Evolutionary conservation across 2,329 filamentous ascomycete genomes (phyloP), one percentile per base, ranked within the genome.

Genomic region (Talaromyces sp.): DNA sequence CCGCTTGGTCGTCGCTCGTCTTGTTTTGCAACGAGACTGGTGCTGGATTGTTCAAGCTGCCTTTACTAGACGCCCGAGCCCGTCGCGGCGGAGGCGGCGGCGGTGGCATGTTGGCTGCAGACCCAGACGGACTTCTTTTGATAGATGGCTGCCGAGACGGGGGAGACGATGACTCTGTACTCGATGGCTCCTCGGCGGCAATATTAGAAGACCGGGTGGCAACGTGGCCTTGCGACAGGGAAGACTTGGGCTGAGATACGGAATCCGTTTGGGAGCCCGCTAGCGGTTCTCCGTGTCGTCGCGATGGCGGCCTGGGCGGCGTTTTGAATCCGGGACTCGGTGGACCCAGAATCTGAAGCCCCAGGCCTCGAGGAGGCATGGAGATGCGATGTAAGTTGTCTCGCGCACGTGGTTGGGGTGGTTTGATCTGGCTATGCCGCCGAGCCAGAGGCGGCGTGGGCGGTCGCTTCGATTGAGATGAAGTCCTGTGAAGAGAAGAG

Each of bases 261-360:
- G 66, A 17, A 11, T 67, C 69, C 1, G 62, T 58, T 8, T 51
- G 59, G 9, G 63, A 56, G 35, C 61, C 56, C 46, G 35, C 46
- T 5, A 54, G 10, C 3, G 58, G 29, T 54, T 54, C 59, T 21
- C 56, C 63, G 31, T 59, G 52, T 31, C 84, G 77, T 51, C 83
- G 77, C 9, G 84, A 82, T 1, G 84, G 83, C 19, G 84, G 83
- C 17, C 84, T 83, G 9, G 80, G 78, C 0, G 82, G 83, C 0
- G 76, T 78, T 61, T 67, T 72, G 61, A 63, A 69, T 12, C 66
- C 66, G 4, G 70, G 71, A 56, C 70, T 75, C 35, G 65, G 65
- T 53, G 69, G 67, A 24, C 61, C 65, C 21, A 69, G 67, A 62
- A 68, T 55, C 60, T 73, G 74, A 56, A 75, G 72, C 46, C 79